phyloP scores from a whole-genome alignment of 345 rosid genomes.

The Geranium brycei region DNA sequence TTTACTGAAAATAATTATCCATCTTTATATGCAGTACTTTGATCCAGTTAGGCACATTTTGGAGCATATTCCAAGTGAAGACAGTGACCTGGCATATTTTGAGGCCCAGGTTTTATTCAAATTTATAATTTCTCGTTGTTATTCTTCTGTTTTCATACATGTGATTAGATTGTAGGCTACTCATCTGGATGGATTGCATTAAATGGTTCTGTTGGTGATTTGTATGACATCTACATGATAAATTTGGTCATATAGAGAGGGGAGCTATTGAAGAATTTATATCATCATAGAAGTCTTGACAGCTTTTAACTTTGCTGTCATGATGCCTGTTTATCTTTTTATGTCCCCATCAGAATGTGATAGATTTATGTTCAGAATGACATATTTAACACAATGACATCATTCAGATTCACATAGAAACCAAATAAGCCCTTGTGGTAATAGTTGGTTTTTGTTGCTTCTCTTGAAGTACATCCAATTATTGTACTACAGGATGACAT shows the following conservation, averaged over 20 bases:
- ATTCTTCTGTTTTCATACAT: neutral
- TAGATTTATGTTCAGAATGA: neutral
- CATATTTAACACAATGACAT: neutral
- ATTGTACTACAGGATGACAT: neutral
- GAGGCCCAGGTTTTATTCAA: slow-evolving; percentile 65
- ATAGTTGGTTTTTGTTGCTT: neutral
- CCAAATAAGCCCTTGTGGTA: neutral
- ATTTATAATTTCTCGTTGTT: neutral
- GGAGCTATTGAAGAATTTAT: neutral
- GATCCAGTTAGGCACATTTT: slow-evolving; percentile 75
- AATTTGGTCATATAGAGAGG: neutral
- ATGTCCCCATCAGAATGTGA: neutral
- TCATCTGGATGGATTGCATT: too few species aligned
- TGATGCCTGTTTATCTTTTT: neutral
- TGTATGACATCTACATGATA: neutral
- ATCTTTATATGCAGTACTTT: slow-evolving; percentile 49
- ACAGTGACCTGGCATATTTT: slow-evolving; percentile 51
- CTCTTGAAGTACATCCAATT: neutral
- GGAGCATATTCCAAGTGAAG: slow-evolving; percentile 66
- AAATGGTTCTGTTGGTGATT: neutral
- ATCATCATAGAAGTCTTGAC: neutral
- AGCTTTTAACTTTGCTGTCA: neutral
- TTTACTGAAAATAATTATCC: neutral
- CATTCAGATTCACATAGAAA: neutral
- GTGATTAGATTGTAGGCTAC: neutral